These are phyloP conservation scores for Coccomyxa subellipsoidea DNA, from an alignment of 163 green algal genomes.

Conservation along the genomic window DNA sequence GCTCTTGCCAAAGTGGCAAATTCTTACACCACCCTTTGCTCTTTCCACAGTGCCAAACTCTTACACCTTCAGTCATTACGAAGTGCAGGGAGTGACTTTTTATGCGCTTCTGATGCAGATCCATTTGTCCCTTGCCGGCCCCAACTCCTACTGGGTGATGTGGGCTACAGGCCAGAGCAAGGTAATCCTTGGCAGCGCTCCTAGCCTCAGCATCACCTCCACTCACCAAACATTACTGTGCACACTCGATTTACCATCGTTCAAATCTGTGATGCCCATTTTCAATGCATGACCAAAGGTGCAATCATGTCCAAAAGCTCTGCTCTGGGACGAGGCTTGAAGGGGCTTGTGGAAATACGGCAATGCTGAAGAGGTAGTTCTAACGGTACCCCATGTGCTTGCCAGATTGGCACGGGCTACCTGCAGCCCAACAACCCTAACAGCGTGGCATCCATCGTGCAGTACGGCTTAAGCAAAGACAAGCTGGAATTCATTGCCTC, in stretches of 20 bases:
- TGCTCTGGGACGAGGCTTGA: too few relatives aligned
- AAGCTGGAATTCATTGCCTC: constrained; percentile 10
- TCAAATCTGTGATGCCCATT: too few relatives aligned
- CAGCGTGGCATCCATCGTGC: constrained; percentile 11
- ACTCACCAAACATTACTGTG: background rate
- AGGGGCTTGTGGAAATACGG: too few relatives aligned
- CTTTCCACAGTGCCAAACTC: too few relatives aligned
- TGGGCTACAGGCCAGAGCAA: constrained; percentile 25
- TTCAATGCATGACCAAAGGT: too few relatives aligned
- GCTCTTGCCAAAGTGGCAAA: too few relatives aligned
- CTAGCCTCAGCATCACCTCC: background rate
- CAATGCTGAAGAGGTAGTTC: too few relatives aligned
- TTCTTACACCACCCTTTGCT: too few relatives aligned
- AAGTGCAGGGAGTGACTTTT: background rate
- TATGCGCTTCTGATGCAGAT: constrained; percentile 16
- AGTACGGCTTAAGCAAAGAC: constrained; percentile 15
- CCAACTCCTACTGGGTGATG: constrained; percentile 23
- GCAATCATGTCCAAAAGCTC: too few relatives aligned
- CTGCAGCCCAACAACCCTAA: constrained; percentile 11
- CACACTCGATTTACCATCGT: too few relatives aligned
- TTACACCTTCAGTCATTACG: background rate
- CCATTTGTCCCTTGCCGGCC: constrained; percentile 18
- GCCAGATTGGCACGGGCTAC: constrained; percentile 13
- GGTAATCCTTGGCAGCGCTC: constrained; percentile 10
- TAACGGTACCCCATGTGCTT: background rate